A percentile compares a stretch with the other conserved stretches of the same genome.
Conservation (phyloP, 192 early-diverging fungal species). For the Anaeromyces robustus region DNA sequence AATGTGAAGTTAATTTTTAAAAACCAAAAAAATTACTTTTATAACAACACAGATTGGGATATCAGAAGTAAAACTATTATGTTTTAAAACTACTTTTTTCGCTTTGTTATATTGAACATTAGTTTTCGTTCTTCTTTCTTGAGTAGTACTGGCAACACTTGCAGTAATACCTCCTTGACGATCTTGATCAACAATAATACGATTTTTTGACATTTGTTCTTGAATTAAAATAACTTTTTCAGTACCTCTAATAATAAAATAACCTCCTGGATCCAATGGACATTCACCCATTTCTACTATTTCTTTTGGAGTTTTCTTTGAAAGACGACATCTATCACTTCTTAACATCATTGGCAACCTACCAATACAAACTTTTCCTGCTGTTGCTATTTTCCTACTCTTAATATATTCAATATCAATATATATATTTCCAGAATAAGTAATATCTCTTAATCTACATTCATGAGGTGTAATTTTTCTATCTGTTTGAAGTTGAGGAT, state of each 20-base stretch:
- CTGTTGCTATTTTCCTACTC: conserved; percentile 60
- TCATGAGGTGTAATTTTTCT: conserved; percentile 81
- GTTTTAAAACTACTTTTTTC: conserved; percentile 41
- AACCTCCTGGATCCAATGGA: conserved; percentile 88
- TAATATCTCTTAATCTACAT: conserved; percentile 88
- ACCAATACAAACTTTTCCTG: conserved; percentile 70
- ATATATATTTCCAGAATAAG: conserved; percentile 79
- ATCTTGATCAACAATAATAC: conserved; percentile 88
- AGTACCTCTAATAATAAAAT: conserved; percentile 88
- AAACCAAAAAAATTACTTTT: no score
- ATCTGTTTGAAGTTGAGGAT: conserved; percentile 47
- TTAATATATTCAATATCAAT: conserved; percentile 89
- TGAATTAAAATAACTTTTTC: conserved; percentile 97
- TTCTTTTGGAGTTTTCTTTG: conserved; percentile 58
- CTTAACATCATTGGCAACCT: conserved; percentile 94
- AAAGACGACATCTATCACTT: conserved; percentile 66
- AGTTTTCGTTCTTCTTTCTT: conserved; percentile 88
- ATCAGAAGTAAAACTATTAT: conserved; percentile 79
- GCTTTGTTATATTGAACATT: conserved; percentile 55
- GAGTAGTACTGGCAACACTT: conserved; percentile 73
- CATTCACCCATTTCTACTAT: conserved; percentile 82
- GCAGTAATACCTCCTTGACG: conserved; percentile 65
- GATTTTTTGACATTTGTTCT: conserved; percentile 96
- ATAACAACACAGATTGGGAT: conserved; percentile 74
- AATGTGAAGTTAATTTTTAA: not conserved